phyloP scores from a whole-genome alignment of 495 filamentous ascomycete genomes.

The Penicillium robsamsonii region DNA sequence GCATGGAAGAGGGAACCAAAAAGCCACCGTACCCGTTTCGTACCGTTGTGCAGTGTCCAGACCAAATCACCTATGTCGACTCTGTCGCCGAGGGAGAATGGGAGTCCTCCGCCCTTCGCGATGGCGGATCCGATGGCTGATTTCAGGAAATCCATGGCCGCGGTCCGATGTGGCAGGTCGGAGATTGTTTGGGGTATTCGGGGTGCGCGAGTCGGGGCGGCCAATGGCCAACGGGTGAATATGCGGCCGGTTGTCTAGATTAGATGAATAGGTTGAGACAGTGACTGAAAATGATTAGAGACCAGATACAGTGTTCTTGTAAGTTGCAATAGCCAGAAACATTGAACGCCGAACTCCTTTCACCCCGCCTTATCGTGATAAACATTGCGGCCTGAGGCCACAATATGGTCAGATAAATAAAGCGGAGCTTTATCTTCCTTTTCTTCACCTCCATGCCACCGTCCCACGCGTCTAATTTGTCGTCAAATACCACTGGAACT shows the following conservation, averaged over 20 bases:
- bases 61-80: slow-evolving; percentile 86
- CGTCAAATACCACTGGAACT: neutral
- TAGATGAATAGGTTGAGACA: neutral
- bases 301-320: neutral
- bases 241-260: neutral
- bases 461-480: slow-evolving; percentile 3
- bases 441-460: neutral
- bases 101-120: slow-evolving; percentile 87
- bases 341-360: slow-evolving; percentile 10
- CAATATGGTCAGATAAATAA: slow-evolving; percentile 1
- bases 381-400: slow-evolving; percentile 13
- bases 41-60: slow-evolving; percentile 91
- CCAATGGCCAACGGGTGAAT: slow-evolving; percentile 9
- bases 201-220: slow-evolving; percentile 3
- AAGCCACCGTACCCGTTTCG: slow-evolving; percentile 66
- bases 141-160: slow-evolving; percentile 91
- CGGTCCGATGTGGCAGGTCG: slow-evolving; percentile 9
- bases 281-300: neutral
- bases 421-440: neutral
- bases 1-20: slow-evolving; percentile 8
- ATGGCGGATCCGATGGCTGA: slow-evolving; percentile 96
- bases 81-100: slow-evolving; percentile 86
- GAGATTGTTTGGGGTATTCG: slow-evolving; percentile 12
- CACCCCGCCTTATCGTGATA: slow-evolving; percentile 26
- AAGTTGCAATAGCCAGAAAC: neutral